Percentiles rank a stretch among this genome's conserved stretches.
These are phyloP conservation scores for Chaetomium strumarium DNA, from an alignment of 2,329 filamentous ascomycete genomes.

Conservation along the genomic window DNA sequence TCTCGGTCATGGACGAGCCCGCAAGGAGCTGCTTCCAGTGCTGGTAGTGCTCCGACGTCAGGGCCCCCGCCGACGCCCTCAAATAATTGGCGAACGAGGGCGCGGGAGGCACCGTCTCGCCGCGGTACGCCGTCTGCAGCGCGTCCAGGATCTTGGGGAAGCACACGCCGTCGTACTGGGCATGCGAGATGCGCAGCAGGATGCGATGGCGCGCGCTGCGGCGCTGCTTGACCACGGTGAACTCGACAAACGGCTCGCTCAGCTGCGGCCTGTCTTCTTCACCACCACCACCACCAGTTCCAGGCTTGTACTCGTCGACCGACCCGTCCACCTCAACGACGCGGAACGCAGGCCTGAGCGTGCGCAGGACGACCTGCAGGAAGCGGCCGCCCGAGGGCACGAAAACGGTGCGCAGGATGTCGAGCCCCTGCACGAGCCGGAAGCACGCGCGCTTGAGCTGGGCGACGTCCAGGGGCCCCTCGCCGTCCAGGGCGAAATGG, in stretches of 20 bases:
- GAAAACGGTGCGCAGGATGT: conserved; percentile 25
- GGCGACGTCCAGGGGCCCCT: conserved; percentile 16
- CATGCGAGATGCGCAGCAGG: conserved; percentile 37
- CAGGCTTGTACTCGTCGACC: conserved; percentile 7
- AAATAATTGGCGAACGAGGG: conserved; percentile 30
- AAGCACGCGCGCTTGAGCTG: conserved; percentile 21
- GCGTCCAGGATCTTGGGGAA: conserved; percentile 38
- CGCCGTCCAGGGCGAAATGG: conserved; percentile 23
- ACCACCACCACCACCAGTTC: background rate
- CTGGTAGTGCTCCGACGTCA: conserved; percentile 28
- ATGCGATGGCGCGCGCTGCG: conserved; percentile 17
- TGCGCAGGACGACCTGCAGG: conserved; percentile 24
- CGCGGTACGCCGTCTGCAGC: conserved; percentile 36
- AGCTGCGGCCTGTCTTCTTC: conserved; percentile 5
- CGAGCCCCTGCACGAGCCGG: conserved; percentile 20
- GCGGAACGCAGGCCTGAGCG: conserved; percentile 18
- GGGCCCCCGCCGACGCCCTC: conserved; percentile 19
- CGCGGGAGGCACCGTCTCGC: conserved; percentile 22
- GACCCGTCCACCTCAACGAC: conserved; percentile 17
- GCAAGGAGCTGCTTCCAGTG: conserved; percentile 42
- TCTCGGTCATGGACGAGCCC: conserved; percentile 28
- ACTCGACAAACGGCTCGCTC: conserved; percentile 20
- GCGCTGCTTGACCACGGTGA: conserved; percentile 19
- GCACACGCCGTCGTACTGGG: conserved; percentile 45
- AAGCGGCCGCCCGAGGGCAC: conserved; percentile 20